These are phyloP conservation scores for Laburnicola sp. DNA, from an alignment of 2,329 filamentous ascomycete genomes.

Conservation along the genomic window DNA sequence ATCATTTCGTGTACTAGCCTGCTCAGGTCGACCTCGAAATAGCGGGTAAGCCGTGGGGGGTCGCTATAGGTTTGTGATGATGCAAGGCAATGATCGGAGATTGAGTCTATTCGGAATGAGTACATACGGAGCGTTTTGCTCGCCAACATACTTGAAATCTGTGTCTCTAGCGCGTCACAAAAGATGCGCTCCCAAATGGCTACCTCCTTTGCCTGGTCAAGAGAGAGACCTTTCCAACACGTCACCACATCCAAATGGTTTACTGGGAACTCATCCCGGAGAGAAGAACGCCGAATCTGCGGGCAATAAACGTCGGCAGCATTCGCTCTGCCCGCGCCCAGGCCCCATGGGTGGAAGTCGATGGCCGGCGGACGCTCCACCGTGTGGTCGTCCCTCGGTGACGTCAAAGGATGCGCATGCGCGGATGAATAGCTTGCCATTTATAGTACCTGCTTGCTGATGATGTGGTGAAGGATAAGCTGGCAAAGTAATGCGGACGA, in stretches of 20 bases:
- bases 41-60: slow-evolving; percentile 1
- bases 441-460: background rate
- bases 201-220: slow-evolving; percentile 34
- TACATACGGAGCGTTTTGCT: background rate
- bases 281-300: slow-evolving; percentile 25
- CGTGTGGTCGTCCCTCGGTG: slow-evolving; percentile 1
- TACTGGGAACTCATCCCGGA: slow-evolving; percentile 5
- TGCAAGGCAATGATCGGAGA: slow-evolving; percentile 14
- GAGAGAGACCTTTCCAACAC: slow-evolving; percentile 42
- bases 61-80: slow-evolving; percentile 19
- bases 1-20: slow-evolving; percentile 35
- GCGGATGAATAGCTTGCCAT: background rate
- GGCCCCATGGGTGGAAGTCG: slow-evolving; percentile 21
- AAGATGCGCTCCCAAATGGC: slow-evolving; percentile 36
- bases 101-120: background rate
- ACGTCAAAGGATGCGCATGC: slow-evolving; percentile 5
- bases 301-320: slow-evolving; percentile 27
- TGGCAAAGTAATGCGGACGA: too few relatives aligned
- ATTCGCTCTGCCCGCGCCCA: slow-evolving; percentile 14
- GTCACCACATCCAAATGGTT: slow-evolving; percentile 40
- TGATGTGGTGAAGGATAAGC: background rate
- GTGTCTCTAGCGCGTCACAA: slow-evolving; percentile 16
- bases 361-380: slow-evolving; percentile 9
- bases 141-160: background rate
- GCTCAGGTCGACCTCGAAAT: slow-evolving; percentile 26